Evolutionary conservation across 1,284 basidiomycete genomes (phyloP).

Genomic region (Ganoderma sinense): DNA sequence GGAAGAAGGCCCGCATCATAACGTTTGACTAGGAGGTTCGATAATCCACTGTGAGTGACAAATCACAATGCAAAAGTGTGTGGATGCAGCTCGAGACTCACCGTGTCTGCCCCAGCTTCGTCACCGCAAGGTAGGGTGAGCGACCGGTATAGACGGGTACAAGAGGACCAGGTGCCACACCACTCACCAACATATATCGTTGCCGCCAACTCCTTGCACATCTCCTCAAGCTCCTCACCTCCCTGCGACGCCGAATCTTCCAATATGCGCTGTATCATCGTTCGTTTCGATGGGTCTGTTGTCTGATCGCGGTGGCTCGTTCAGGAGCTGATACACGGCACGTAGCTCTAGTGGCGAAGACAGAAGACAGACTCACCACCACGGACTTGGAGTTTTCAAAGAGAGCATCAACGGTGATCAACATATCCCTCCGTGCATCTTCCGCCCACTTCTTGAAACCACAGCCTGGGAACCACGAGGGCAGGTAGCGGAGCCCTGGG

Average conservation of each 20-base stretch:
- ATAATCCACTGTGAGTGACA: no score
- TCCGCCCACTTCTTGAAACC: slow-evolving; percentile 22
- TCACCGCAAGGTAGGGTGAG: no score
- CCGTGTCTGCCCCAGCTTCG: neutral
- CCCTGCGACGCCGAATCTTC: slow-evolving; percentile 13
- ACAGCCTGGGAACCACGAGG: slow-evolving; percentile 27
- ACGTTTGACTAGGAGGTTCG: neutral
- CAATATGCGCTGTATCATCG: slow-evolving; percentile 10
- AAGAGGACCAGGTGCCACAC: neutral
- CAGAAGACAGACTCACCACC: slow-evolving; percentile 15
- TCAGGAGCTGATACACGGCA: no score
- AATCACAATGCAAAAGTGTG: no score
- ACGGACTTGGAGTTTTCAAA: slow-evolving; percentile 14
- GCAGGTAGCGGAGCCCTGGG: slow-evolving; percentile 20
- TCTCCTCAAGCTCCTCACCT: neutral
- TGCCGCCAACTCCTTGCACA: slow-evolving; percentile 14
- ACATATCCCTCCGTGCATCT: slow-evolving; percentile 14
- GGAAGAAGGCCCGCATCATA: slow-evolving; percentile 31
- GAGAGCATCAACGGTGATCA: slow-evolving; percentile 15
- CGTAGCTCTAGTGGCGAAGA: no score
- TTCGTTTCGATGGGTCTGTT: slow-evolving; percentile 6
- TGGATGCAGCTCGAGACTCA: neutral
- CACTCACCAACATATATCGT: slow-evolving; percentile 27
- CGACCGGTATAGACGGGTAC: no score
- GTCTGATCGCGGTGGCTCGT: neutral